These are phyloP conservation scores for Sphaerobolus stellatus DNA, from an alignment of 1,284 basidiomycete species.

Conservation along the genomic window DNA sequence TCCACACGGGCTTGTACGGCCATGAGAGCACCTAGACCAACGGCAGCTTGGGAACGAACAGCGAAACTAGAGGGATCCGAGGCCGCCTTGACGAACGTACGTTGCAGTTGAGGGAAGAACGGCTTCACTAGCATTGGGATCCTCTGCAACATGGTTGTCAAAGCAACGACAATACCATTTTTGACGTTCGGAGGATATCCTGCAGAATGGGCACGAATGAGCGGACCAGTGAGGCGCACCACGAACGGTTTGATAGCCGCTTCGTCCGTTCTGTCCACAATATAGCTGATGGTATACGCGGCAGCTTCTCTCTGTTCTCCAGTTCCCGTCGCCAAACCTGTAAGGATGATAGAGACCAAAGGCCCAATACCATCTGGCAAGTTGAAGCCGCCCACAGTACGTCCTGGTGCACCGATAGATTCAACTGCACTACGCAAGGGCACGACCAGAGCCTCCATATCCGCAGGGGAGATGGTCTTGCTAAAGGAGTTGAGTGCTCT, in stretches of 20 bases:
- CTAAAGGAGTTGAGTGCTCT: constrained; percentile 84
- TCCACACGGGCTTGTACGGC: constrained; percentile 82
- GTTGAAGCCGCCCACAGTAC: constrained; percentile 83
- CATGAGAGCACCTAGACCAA: constrained; percentile 92
- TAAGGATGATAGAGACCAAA: constrained; percentile 86
- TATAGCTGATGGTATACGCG: constrained; percentile 91
- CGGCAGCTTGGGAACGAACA: constrained; percentile 81
- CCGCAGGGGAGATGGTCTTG: constrained; percentile 90
- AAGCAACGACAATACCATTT: constrained; percentile 80
- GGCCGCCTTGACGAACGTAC: constrained; percentile 94
- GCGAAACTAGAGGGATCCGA: constrained; percentile 77
- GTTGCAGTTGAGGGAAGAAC: constrained; percentile 97
- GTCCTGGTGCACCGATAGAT: constrained; percentile 76
- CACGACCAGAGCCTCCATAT: constrained; percentile 86
- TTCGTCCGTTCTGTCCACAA: constrained; percentile 89
- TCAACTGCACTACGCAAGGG: constrained; percentile 90
- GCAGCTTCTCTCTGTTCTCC: constrained; percentile 90
- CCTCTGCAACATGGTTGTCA: constrained; percentile 77
- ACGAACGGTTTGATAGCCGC: constrained; percentile 94
- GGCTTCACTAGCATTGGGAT: constrained; percentile 93
- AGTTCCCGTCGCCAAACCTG: constrained; percentile 79
- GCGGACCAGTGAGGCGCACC: constrained; percentile 93
- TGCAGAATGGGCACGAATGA: constrained; percentile 88
- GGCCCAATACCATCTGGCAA: constrained; percentile 81
- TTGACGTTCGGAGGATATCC: constrained; percentile 91